Evolutionary conservation across 1,284 basidiomycete species (phyloP).

Genomic region (Stygiomarasmius scandens): DNA sequence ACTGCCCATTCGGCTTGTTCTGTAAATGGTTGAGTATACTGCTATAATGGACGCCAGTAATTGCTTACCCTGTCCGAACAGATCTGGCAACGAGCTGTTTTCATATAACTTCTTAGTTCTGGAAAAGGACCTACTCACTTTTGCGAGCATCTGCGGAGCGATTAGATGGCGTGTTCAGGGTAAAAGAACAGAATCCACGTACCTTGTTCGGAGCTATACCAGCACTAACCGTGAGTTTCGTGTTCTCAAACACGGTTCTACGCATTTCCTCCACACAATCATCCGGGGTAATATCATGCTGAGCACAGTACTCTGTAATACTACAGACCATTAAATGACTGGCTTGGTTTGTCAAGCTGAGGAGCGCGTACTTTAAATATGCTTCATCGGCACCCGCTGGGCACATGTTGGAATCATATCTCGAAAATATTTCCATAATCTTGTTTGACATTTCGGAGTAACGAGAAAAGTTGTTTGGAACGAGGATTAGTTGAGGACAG

Average conservation of each 20-base stretch:
- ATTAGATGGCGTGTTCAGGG: constrained; percentile 15
- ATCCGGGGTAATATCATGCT: constrained; percentile 65
- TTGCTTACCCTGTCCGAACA: constrained; percentile 81
- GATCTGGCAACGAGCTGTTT: constrained; percentile 54
- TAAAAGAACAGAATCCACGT: constrained; percentile 15
- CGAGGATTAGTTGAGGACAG: constrained; percentile 87
- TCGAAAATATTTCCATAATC: constrained; percentile 69
- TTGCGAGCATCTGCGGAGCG: constrained; percentile 69
- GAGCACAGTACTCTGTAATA: constrained; percentile 76
- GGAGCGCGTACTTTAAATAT: constrained; percentile 73
- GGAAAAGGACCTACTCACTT: constrained; percentile 46
- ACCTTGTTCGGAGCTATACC: constrained; percentile 91
- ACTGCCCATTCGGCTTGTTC: constrained; percentile 97
- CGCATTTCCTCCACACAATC: constrained; percentile 83
- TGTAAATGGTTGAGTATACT: constrained; percentile 27
- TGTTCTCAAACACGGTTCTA: constrained; percentile 69
- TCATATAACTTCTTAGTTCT: background rate
- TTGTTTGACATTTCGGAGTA: constrained; percentile 74
- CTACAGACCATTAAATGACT: constrained; percentile 37
- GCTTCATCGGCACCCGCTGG: constrained; percentile 88
- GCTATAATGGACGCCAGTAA: no score
- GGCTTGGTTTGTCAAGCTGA: background rate
- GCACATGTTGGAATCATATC: constrained; percentile 83
- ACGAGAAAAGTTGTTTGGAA: constrained; percentile 63
- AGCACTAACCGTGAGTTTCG: constrained; percentile 88